Evolutionary conservation across 352 stramenopile genomes (phyloP).

Genomic region (Pythium sp.): DNA sequence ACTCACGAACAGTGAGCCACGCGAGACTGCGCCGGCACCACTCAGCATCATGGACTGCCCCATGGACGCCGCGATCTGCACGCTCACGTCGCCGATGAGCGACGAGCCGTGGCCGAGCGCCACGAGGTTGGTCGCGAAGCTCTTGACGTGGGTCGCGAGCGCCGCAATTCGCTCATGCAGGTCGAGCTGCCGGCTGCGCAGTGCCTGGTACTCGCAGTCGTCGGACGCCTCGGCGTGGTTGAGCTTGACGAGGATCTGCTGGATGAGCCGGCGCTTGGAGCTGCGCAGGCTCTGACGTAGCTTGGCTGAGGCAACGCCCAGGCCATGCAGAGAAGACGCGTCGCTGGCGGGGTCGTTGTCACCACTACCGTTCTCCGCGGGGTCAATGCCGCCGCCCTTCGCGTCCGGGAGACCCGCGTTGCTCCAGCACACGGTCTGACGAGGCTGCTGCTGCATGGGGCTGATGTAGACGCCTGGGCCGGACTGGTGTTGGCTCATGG

Average conservation of each 20-base stretch:
- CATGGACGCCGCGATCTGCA: constrained; percentile 22
- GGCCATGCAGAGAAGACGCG: neutral
- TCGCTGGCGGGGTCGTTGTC: neutral
- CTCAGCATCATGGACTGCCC: constrained; percentile 1
- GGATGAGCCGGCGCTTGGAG: constrained; percentile 41
- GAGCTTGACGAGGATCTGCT: constrained; percentile 44
- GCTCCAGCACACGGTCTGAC: constrained; percentile 14
- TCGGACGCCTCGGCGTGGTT: constrained; percentile 36
- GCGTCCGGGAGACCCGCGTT: constrained; percentile 10
- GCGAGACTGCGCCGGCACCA: neutral
- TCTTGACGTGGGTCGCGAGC: constrained; percentile 37
- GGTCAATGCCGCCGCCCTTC: neutral
- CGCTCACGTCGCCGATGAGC: constrained; percentile 26
- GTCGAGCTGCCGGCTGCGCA: constrained; percentile 32
- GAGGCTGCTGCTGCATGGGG: constrained; percentile 6
- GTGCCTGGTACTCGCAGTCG: constrained; percentile 35
- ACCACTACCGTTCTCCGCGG: neutral
- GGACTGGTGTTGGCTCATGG: neutral
- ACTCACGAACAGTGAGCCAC: neutral
- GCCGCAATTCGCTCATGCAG: constrained; percentile 25
- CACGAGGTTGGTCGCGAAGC: constrained; percentile 39
- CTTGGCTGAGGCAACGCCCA: constrained; percentile 2
- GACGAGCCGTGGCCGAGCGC: constrained; percentile 30
- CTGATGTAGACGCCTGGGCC: constrained; percentile 1
- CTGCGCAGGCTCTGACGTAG: constrained; percentile 37